These are phyloP conservation scores for Cryomyces antarcticus DNA, from an alignment of 495 filamentous ascomycete genomes.

Conservation along the genomic window DNA sequence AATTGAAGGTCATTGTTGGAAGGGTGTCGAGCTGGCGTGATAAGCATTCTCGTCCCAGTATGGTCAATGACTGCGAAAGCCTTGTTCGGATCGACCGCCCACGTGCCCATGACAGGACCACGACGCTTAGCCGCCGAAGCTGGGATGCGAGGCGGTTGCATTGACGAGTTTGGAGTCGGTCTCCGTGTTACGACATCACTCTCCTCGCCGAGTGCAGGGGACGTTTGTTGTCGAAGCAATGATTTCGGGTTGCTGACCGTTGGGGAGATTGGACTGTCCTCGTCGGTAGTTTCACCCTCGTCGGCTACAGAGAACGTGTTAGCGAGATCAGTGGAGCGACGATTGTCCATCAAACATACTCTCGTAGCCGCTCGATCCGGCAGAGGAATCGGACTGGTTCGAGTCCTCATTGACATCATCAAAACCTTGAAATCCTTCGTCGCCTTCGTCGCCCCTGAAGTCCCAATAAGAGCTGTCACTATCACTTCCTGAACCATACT, in stretches of 20 bases:
- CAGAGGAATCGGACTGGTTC: not conserved
- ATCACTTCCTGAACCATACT: not conserved
- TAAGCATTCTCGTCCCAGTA: not conserved
- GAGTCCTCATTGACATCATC: not conserved
- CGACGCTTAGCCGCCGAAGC: not conserved
- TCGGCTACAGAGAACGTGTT: not conserved
- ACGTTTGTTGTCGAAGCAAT: not conserved
- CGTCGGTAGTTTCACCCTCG: not conserved
- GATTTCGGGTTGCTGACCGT: not conserved
- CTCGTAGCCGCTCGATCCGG: not conserved
- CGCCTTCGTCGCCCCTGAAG: not conserved
- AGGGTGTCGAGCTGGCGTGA: not conserved
- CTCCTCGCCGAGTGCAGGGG: not conserved
- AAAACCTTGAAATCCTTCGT: not conserved
- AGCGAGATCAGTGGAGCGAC: not conserved
- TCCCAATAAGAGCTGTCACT: not conserved
- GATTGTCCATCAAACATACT: not conserved
- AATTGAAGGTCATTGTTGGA: not conserved
- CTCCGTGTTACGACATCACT: not conserved
- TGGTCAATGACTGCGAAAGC: not conserved
- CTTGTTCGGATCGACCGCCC: not conserved
- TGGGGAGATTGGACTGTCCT: not conserved
- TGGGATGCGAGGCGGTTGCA: not conserved
- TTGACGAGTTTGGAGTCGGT: not conserved
- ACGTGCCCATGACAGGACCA: not conserved